phyloP scores from a whole-genome alignment of 140 eudicot species.

The Oenanthe javanica region DNA sequence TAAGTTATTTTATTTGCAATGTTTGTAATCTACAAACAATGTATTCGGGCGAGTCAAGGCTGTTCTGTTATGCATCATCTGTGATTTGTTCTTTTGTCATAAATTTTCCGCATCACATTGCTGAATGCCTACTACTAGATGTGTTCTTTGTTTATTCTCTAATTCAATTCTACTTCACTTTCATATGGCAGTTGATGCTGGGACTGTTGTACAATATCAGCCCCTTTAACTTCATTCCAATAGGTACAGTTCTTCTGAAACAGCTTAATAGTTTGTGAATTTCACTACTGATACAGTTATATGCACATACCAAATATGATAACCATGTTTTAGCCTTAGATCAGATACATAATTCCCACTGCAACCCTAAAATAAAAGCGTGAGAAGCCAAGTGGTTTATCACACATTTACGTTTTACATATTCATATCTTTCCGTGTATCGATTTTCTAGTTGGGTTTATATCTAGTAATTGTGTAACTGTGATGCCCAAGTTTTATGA shows the following conservation, averaged over 20 bases:
- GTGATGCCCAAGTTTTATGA: background rate
- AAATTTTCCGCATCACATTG: background rate
- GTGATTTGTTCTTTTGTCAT: background rate
- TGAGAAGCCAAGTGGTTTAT: too few relatives aligned
- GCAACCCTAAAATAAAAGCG: background rate
- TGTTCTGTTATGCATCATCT: background rate
- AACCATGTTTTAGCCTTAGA: background rate
- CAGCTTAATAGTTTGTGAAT: background rate
- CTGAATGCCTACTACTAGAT: background rate
- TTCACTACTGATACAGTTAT: background rate
- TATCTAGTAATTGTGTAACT: background rate
- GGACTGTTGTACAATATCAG: slow-evolving; percentile 36
- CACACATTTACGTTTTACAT: background rate
- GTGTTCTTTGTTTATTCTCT: background rate
- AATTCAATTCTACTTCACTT: background rate
- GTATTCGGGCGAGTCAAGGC: background rate
- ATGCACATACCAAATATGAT: background rate
- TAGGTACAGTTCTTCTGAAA: slow-evolving; percentile 21
- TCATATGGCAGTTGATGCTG: slow-evolving; percentile 33
- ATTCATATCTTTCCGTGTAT: background rate
- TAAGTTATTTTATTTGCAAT: background rate
- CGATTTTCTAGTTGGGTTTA: background rate
- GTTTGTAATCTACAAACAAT: background rate
- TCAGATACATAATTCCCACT: background rate
- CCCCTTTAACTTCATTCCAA: slow-evolving; percentile 43